Evolutionary conservation across 768 basidiomycete genomes (phyloP), one percentile per base, ranked within the genome.

Genomic region (Cystobasidium onofrii): DNA sequence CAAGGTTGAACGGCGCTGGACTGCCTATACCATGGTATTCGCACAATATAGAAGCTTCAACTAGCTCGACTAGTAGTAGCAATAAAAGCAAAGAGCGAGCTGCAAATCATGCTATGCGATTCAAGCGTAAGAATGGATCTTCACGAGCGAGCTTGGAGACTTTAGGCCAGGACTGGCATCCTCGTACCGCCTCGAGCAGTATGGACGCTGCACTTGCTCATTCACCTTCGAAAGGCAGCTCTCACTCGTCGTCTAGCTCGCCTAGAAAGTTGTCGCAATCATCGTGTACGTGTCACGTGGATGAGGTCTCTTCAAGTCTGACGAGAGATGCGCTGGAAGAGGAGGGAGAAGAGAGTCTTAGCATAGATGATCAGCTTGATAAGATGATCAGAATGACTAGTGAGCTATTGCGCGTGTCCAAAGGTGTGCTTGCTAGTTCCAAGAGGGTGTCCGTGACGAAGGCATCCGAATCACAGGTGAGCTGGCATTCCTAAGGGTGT

Each of bases 301-400:
- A 50, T 4, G 46, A 50, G 39, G 39, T 6, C 39, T n/a, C 52
- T 54, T n/a, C 27, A 7, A 29, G 27, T 6, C 6, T 20, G 52
- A 6, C 33, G 15, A 29, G 27, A 12, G 15, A 34, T 4, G 12
- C 29, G 3, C 4, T 17, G 17, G 57, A 12, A 12, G 33, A 29
- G 6, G 57, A 29, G 25, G 15, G 6, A 27, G 57, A 25, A 27
- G 57, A 29, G 13, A 60, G 27, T 29, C 2, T 60, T 4, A 34
- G 33, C 33, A 29, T 34, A 18, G 65, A 67, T 23, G 65, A 67
- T 17, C 65, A 41, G 17, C 50, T 67, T 3, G 65, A 67, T 52
- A 43, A 18, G 46, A 33, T 67, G 41, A 67, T 67, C 52, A n/a
- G 25, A 15, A 46, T 67, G 20, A 46, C 65, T 10, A 34, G 31